Conservation (phyloP, 371 early-diverging fungal species). For the Zancudomyces culisetae region DNA sequence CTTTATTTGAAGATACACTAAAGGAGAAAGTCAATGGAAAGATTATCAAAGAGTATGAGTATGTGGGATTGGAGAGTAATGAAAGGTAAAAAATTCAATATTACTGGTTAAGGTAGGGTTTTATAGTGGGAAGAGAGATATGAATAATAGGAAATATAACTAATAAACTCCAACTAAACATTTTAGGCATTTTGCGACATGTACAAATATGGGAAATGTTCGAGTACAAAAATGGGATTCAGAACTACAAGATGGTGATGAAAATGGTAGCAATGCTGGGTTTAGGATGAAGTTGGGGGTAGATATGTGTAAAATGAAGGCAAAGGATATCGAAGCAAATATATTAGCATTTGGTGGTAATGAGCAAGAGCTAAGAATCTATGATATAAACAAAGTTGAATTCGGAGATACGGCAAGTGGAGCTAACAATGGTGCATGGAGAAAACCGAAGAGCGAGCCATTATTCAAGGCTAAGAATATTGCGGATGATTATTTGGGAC, state of each 20-base stretch:
- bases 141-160: too few species aligned
- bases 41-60: constrained; percentile 7
- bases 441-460: constrained; percentile 13
- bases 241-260: background rate
- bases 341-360: constrained; percentile 72
- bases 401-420: too few species aligned
- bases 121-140: too few species aligned
- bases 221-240: constrained; percentile 11
- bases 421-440: constrained; percentile 3
- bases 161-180: too few species aligned
- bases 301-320: constrained; percentile 43
- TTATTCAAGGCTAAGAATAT: constrained; percentile 46
- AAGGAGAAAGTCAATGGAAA: constrained; percentile 9
- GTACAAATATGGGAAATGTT: constrained; percentile 19
- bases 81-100: too few species aligned
- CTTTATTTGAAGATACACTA: constrained; percentile 5
- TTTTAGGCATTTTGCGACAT: constrained; percentile 10
- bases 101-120: too few species aligned
- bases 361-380: constrained; percentile 59
- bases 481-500: constrained; percentile 44
- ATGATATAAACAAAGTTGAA: constrained; percentile 34
- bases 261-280: background rate
- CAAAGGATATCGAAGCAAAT: constrained; percentile 37
- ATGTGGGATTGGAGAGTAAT: constrained; percentile 17
- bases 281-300: constrained; percentile 9